A percentile compares a stretch with the other conserved stretches of the same genome.
Conservation (phyloP, 257 asterid genomes). For the Solanum arcanum region DNA sequence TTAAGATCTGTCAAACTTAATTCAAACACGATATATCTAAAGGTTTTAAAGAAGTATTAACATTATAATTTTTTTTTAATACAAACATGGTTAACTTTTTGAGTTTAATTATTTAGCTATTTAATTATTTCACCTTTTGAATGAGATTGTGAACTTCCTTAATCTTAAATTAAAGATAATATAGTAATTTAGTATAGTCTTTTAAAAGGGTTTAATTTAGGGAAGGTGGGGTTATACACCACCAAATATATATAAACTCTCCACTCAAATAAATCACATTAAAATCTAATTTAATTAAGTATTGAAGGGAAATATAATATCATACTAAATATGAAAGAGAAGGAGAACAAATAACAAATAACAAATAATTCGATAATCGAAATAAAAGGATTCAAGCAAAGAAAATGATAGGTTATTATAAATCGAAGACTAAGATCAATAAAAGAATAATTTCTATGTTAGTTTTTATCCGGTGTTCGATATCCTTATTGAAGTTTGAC, state of each 20-base stretch:
- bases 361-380: neutral
- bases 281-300: neutral
- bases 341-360: neutral
- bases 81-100: neutral
- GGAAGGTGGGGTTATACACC: neutral
- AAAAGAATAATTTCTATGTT: too few species aligned
- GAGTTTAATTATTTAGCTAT: neutral
- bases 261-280: neutral
- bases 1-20: neutral
- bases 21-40: too few species aligned
- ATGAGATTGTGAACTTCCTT: neutral
- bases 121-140: neutral
- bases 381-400: neutral
- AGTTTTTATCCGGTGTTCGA: rapidly evolving
- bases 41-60: neutral
- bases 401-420: neutral
- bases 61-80: neutral
- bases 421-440: neutral
- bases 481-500: rapidly evolving
- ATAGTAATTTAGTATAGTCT: neutral
- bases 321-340: neutral
- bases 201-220: too few species aligned
- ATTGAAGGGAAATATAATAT: neutral
- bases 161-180: neutral
- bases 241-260: too few species aligned